Percentiles rank a stretch among this genome's conserved stretches.
Conservation (phyloP, 345 rosid species). For the Populus pruinosa region DNA sequence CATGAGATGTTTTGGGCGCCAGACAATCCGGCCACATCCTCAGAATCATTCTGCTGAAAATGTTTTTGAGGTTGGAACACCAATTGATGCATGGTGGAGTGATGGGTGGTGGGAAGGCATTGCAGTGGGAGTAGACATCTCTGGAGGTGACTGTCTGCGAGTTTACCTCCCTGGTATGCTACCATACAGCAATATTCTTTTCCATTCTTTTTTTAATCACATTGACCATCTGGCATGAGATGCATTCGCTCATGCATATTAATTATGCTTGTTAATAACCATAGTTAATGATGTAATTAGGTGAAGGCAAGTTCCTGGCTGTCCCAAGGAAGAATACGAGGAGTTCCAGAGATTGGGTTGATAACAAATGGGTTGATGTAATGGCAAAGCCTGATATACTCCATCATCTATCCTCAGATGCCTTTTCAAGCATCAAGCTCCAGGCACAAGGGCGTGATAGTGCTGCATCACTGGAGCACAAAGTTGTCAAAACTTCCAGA, state of each 20-base stretch:
- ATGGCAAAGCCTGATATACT: conserved; percentile 57
- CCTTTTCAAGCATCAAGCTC: neutral
- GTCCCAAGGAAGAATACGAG: conserved; percentile 56
- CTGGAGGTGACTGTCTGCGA: conserved; percentile 41
- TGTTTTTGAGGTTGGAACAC: conserved; percentile 48
- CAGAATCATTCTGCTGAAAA: conserved; percentile 23
- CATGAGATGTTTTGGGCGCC: conserved; percentile 68
- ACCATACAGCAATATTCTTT: neutral
- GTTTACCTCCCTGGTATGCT: conserved; percentile 75
- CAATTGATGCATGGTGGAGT: conserved; percentile 99
- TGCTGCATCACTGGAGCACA: neutral
- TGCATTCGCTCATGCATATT: neutral
- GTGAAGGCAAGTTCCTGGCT: conserved; percentile 61
- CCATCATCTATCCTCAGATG: conserved; percentile 22
- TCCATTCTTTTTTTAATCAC: neutral
- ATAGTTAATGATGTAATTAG: conserved; percentile 34
- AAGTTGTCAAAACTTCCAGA: conserved; percentile 23
- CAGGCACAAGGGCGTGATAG: neutral
- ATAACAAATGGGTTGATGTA: conserved; percentile 69
- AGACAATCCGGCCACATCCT: conserved; percentile 71
- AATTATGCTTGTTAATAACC: conserved; percentile 7
- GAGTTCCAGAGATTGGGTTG: conserved; percentile 78
- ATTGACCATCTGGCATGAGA: neutral
- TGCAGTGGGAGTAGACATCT: conserved; percentile 40
- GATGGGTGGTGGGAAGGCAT: conserved; percentile 99